Evolutionary conservation across 2,329 filamentous ascomycete species (phyloP).

Genomic region (Diaporthe batatas): DNA sequence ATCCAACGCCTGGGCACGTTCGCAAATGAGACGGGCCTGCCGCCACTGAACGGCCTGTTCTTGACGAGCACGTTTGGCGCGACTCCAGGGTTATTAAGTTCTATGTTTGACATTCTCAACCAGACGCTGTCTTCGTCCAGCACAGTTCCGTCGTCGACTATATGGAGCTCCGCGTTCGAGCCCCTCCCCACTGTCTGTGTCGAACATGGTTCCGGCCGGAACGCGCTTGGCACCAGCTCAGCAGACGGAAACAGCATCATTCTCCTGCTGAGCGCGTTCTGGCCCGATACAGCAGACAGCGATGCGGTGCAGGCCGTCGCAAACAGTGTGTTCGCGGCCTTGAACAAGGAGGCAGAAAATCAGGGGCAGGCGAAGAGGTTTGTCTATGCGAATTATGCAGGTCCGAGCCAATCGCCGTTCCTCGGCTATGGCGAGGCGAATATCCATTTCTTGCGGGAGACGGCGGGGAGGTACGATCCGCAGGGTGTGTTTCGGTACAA

Average conservation of each 20-base stretch:
- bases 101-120: slow-evolving; percentile 26
- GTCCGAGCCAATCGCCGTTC: slow-evolving; percentile 20
- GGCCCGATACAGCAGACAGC: slow-evolving; percentile 3
- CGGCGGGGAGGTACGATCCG: slow-evolving; percentile 6
- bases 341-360: slow-evolving; percentile 5
- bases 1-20: slow-evolving; percentile 24
- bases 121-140: slow-evolving; percentile 24
- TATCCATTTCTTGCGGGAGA: slow-evolving; percentile 19
- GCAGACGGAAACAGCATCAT: slow-evolving; percentile 17
- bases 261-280: slow-evolving; percentile 24
- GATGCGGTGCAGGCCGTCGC: slow-evolving; percentile 17
- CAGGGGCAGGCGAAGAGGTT: slow-evolving; percentile 24
- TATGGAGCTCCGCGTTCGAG: slow-evolving; percentile 30
- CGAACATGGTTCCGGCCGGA: slow-evolving; percentile 22
- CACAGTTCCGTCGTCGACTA: slow-evolving; percentile 6
- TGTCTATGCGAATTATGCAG: slow-evolving; percentile 20
- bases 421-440: slow-evolving; percentile 8
- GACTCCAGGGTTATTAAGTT: not conserved
- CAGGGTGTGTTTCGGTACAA: slow-evolving; percentile 18
- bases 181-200: slow-evolving; percentile 13
- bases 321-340: slow-evolving; percentile 6
- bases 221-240: slow-evolving; percentile 12
- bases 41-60: slow-evolving; percentile 28
- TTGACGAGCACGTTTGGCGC: slow-evolving; percentile 8
- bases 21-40: slow-evolving; percentile 18